phyloP scores from a whole-genome alignment of 2,329 filamentous ascomycete species.

The Plectosphaerella cucumerina region DNA sequence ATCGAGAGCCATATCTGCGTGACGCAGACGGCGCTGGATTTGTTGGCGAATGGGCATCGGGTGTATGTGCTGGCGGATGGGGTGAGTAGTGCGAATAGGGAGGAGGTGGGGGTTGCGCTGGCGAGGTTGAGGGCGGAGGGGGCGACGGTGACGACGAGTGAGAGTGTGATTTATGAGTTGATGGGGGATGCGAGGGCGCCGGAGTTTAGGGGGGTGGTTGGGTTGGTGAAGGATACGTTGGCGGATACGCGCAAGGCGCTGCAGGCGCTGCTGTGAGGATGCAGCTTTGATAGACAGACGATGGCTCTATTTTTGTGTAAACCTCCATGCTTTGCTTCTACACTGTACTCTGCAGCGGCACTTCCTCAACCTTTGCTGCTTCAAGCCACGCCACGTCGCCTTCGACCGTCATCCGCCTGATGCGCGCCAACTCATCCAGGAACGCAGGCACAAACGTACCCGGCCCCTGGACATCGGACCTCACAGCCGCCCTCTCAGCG shows the following conservation, averaged over 20 bases:
- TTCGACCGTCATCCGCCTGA: slow-evolving; percentile 42
- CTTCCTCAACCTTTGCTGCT: slow-evolving; percentile 41
- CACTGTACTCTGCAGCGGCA: too few relatives aligned
- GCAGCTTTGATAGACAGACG: too few relatives aligned
- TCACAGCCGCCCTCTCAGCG: slow-evolving; percentile 64
- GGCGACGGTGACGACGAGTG: slow-evolving; percentile 76
- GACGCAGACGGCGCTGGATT: slow-evolving; percentile 84
- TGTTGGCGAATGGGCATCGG: slow-evolving; percentile 67
- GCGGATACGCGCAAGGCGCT: slow-evolving; percentile 67
- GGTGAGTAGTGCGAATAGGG: slow-evolving; percentile 80
- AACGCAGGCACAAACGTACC: slow-evolving; percentile 85
- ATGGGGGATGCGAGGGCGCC: slow-evolving; percentile 74
- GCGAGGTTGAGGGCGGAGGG: slow-evolving; percentile 72
- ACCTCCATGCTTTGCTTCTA: too few relatives aligned
- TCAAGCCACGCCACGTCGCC: slow-evolving; percentile 49
- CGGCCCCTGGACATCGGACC: slow-evolving; percentile 66
- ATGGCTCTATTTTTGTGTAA: too few relatives aligned
- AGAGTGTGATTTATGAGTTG: slow-evolving; percentile 86
- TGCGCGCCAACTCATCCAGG: slow-evolving; percentile 62
- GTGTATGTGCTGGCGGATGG: slow-evolving; percentile 89
- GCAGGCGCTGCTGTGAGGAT: slow-evolving; percentile 49
- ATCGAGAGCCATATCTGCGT: slow-evolving; percentile 96
- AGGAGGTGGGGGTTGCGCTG: slow-evolving; percentile 77
- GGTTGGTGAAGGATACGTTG: slow-evolving; percentile 73
- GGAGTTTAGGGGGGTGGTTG: slow-evolving; percentile 70